Percentiles rank a stretch among this genome's conserved stretches.
Conservation (phyloP, 2,329 filamentous ascomycete species). For the Stagonosporopsis cucurbitacearum region DNA sequence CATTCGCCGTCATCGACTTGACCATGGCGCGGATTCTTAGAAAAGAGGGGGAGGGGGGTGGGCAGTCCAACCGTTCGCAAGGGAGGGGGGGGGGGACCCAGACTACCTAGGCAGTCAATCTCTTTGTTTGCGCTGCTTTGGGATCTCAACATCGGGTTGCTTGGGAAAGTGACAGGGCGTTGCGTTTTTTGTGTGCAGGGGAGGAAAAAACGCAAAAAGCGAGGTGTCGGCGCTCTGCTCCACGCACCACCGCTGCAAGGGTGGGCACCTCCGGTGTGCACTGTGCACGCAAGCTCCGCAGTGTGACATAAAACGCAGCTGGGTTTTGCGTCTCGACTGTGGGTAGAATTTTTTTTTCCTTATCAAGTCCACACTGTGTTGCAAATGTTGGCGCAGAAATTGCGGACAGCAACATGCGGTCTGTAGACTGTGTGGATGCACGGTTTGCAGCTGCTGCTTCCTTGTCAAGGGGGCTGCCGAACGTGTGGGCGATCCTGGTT, state of each 20-base stretch:
- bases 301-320: conserved; percentile 10
- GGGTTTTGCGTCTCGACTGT: conserved; percentile 1
- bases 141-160: background rate
- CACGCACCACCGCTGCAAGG: conserved; percentile 4
- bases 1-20: conserved; percentile 2
- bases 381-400: background rate
- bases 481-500: conserved; percentile 15
- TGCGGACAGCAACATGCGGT: background rate
- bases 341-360: conserved; percentile 4
- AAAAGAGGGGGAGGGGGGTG: too few relatives aligned
- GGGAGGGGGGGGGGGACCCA: too few relatives aligned
- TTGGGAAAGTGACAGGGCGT: conserved; percentile 1
- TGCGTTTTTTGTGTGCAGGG: background rate
- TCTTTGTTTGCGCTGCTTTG: conserved; percentile 1
- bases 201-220: conserved; percentile 1
- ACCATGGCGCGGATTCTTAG: background rate
- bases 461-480: conserved; percentile 17
- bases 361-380: background rate
- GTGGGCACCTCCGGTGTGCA: conserved; percentile 13
- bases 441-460: background rate
- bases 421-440: background rate
- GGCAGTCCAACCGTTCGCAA: background rate
- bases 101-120: too few relatives aligned
- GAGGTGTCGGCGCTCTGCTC: conserved; percentile 1
- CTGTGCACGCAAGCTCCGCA: conserved; percentile 9